A percentile compares a stretch with the other conserved stretches of the same genome.
These are phyloP conservation scores for Cornus suecica DNA, from an alignment of 148 eudicot genomes.

Conservation along the genomic window DNA sequence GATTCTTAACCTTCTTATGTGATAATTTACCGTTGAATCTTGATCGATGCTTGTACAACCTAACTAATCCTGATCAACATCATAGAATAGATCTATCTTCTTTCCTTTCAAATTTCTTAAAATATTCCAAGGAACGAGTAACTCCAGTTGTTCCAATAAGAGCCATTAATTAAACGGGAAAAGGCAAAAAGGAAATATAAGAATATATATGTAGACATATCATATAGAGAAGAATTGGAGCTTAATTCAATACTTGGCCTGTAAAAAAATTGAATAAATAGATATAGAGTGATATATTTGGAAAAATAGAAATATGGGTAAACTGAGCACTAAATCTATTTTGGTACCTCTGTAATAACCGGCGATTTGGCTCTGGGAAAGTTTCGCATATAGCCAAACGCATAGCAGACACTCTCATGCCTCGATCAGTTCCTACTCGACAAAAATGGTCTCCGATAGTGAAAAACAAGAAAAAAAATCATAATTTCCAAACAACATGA, in stretches of 20 bases:
- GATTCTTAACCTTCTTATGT: neutral
- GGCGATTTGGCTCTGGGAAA: conserved; percentile 97
- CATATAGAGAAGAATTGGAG: neutral
- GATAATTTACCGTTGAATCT: neutral
- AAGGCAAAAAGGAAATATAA: neutral
- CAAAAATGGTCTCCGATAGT: neutral
- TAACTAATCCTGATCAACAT: neutral
- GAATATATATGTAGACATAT: neutral
- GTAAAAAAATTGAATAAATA: too few species aligned
- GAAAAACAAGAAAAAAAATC: neutral
- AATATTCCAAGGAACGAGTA: neutral
- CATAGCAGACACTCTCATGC: conserved; percentile 72
- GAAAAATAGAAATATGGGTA: neutral
- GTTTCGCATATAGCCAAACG: conserved; percentile 88
- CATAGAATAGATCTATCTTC: neutral
- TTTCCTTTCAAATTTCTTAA: neutral
- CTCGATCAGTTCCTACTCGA: conserved; percentile 68
- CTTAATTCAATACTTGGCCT: neutral
- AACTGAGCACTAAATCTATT: neutral
- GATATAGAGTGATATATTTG: too few species aligned
- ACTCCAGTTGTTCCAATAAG: neutral
- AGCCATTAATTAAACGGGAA: neutral
- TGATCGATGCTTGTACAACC: neutral
- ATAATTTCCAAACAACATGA: neutral
- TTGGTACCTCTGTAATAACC: conserved; percentile 77